These are phyloP conservation scores for Pterocarpus macrocarpus DNA, from an alignment of 306 rosid species.

Conservation along the genomic window DNA sequence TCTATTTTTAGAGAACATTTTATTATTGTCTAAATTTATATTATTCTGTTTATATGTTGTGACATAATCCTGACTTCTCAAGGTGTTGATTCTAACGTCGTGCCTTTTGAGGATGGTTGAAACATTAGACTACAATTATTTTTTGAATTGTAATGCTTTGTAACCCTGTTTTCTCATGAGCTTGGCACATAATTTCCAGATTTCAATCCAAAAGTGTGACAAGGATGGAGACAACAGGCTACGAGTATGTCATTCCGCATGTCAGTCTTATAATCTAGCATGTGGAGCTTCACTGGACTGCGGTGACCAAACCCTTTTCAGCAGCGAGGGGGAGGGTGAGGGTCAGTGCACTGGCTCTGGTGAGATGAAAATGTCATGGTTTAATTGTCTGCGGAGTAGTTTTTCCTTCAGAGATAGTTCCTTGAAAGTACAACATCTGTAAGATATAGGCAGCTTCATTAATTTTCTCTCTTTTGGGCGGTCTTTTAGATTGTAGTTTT, in stretches of 20 bases:
- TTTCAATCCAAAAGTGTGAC: conserved; percentile 95
- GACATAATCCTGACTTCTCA: conserved; percentile 7
- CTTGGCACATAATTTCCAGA: conserved; percentile 56
- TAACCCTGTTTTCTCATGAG: conserved; percentile 34
- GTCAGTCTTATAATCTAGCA: conserved; percentile 84
- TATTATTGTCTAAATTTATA: no score
- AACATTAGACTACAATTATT: conserved; percentile 11
- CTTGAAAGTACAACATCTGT: conserved; percentile 58
- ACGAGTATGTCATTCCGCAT: conserved; percentile 88
- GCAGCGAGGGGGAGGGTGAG: conserved; percentile 77
- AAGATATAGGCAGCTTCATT: conserved; percentile 62
- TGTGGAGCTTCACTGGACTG: conserved; percentile 98
- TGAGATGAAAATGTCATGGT: conserved; percentile 73
- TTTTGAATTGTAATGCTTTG: neutral
- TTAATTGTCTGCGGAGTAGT: conserved; percentile 57
- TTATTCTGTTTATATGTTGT: no score
- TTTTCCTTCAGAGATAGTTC: conserved; percentile 64
- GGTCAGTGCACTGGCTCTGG: conserved; percentile 90
- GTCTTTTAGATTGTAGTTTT: conserved; percentile 59
- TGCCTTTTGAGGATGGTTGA: conserved; percentile 20
- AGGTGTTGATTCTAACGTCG: neutral
- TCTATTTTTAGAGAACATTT: no score
- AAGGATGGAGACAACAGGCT: conserved; percentile 91
- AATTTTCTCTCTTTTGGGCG: neutral
- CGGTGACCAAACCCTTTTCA: conserved; percentile 91